Evolutionary conservation across 805 yeast genomes (phyloP).

Genomic region (Maudiozyma turicensis): DNA sequence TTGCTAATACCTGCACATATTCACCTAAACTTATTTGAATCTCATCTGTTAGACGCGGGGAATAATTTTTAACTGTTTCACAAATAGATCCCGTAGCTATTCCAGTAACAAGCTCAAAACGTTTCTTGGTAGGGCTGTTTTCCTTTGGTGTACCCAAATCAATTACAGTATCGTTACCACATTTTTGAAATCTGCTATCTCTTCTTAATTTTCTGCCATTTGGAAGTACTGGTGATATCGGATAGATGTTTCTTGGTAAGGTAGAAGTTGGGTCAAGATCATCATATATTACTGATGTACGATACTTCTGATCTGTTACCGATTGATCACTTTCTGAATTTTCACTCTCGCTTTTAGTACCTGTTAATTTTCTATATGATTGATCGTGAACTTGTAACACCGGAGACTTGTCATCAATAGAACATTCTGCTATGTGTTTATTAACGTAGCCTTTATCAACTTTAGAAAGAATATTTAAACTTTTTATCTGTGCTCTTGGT

Average conservation of each 20-base stretch:
- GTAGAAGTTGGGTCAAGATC: conserved; percentile 3
- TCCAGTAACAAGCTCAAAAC: neutral
- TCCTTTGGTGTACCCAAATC: conserved; percentile 2
- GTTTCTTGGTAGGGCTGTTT: neutral
- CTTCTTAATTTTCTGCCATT: neutral
- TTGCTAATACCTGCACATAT: conserved; percentile 28
- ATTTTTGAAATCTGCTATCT: neutral
- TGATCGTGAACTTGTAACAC: conserved; percentile 9
- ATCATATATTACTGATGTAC: conserved; percentile 10
- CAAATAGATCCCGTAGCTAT: conserved; percentile 7
- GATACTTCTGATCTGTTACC: neutral
- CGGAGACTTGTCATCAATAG: conserved; percentile 19
- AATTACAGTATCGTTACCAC: neutral
- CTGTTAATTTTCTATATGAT: neutral
- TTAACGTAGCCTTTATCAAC: conserved; percentile 11
- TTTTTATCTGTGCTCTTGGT: conserved; percentile 21
- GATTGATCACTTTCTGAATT: neutral
- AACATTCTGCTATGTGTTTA: conserved; percentile 2
- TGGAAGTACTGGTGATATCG: neutral
- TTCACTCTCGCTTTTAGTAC: neutral
- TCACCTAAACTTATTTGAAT: conserved; percentile 27
- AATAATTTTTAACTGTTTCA: conserved; percentile 19
- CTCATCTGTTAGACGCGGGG: conserved; percentile 32
- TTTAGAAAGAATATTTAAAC: conserved; percentile 18
- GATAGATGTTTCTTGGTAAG: neutral